Evolutionary conservation across 768 basidiomycete genomes (phyloP).

Genomic region (Podaxis sp.): DNA sequence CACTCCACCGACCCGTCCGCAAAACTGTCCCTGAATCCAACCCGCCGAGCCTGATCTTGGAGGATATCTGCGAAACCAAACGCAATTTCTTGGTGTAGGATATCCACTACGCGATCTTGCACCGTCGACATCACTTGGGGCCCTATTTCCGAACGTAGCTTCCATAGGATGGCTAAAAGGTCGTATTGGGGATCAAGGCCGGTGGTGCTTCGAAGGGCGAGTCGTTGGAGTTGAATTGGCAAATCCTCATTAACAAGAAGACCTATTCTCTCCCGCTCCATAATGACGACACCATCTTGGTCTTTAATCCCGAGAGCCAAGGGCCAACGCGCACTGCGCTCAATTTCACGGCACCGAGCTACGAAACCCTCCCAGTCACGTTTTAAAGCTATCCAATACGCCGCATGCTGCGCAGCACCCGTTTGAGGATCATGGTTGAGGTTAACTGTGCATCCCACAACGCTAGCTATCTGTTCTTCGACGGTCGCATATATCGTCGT

Average conservation of each 20-base stretch:
- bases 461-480: slow-evolving; percentile 70
- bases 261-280: slow-evolving; percentile 77
- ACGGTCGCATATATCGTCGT: slow-evolving; percentile 60
- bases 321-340: slow-evolving; percentile 81
- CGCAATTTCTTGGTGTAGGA: slow-evolving; percentile 72
- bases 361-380: slow-evolving; percentile 96
- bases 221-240: slow-evolving; percentile 53
- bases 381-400: slow-evolving; percentile 82
- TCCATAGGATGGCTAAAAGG: slow-evolving; percentile 61
- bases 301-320: slow-evolving; percentile 54
- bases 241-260: slow-evolving; percentile 61
- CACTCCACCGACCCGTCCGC: slow-evolving; percentile 59
- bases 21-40: slow-evolving; percentile 49
- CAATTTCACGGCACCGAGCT: slow-evolving; percentile 85
- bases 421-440: slow-evolving; percentile 72
- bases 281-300: slow-evolving; percentile 48
- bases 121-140: slow-evolving; percentile 50
- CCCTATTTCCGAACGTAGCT: slow-evolving; percentile 55
- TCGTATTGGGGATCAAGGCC: slow-evolving; percentile 46
- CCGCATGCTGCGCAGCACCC: slow-evolving; percentile 71
- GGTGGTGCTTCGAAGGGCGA: slow-evolving; percentile 37
- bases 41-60: slow-evolving; percentile 54
- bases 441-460: slow-evolving; percentile 83
- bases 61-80: slow-evolving; percentile 76
- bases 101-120: slow-evolving; percentile 56